Evolutionary conservation across 2,329 filamentous ascomycete genomes (phyloP).

Genomic region (Trichoderma sp.): DNA sequence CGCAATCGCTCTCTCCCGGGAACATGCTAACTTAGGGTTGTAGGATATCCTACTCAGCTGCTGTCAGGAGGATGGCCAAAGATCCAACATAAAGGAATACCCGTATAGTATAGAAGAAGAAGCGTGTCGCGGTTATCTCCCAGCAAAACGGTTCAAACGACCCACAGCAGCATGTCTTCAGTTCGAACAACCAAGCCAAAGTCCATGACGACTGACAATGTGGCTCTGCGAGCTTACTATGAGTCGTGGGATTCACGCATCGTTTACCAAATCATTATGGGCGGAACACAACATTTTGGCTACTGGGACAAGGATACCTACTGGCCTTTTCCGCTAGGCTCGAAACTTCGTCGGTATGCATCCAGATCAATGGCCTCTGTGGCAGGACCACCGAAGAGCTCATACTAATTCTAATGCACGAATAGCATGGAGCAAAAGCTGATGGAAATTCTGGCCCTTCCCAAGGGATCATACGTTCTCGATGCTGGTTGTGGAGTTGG

Average conservation of each 20-base stretch:
- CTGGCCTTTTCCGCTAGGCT: conserved; percentile 52
- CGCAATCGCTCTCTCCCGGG: too few relatives aligned
- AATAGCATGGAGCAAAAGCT: background rate
- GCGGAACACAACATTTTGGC: conserved; percentile 54
- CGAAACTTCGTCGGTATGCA: conserved; percentile 52
- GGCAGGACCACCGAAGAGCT: background rate
- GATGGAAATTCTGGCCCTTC: conserved; percentile 33
- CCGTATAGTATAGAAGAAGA: background rate
- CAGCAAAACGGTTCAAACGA: background rate
- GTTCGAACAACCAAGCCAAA: background rate
- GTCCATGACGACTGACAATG: conserved; percentile 44
- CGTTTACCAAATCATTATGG: conserved; percentile 48
- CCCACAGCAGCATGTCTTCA: background rate
- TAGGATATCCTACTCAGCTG: background rate
- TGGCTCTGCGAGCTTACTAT: conserved; percentile 49
- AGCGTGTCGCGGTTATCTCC: background rate
- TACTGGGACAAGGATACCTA: conserved; percentile 50
- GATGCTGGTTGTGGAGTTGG: conserved; percentile 57
- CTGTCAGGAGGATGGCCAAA: too few relatives aligned
- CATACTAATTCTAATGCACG: background rate
- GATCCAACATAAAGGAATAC: background rate
- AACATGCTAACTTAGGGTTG: too few relatives aligned
- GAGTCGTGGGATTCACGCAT: conserved; percentile 49
- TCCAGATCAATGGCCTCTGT: conserved; percentile 42
- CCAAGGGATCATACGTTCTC: conserved; percentile 48